Conservation (phyloP, 768 basidiomycete genomes). For the Termitomyces sp. region DNA sequence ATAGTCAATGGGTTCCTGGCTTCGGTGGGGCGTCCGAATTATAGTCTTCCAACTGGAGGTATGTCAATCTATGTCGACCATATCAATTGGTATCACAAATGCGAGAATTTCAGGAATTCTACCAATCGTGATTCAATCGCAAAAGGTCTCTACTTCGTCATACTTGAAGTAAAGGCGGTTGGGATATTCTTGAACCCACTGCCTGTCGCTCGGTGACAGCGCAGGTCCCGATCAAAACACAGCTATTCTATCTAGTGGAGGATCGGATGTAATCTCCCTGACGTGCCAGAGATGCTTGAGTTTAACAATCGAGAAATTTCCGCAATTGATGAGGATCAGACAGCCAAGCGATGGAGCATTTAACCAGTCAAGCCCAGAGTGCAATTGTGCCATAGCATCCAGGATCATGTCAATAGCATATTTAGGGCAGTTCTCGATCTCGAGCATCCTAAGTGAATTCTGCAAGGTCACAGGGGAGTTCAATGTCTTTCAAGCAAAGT, state of each 20-base stretch:
- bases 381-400: not conserved
- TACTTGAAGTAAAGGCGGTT: not conserved
- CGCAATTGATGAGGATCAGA: not conserved
- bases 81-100: not conserved
- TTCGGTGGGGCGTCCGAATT: conserved; percentile 38
- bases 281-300: not conserved
- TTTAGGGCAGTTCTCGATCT: not conserved
- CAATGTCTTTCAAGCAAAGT: not conserved
- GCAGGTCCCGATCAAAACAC: not conserved
- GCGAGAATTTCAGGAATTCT: not conserved
- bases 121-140: not conserved
- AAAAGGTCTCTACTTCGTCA: not conserved
- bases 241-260: not conserved
- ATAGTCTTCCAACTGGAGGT: conserved; percentile 62
- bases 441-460: not conserved
- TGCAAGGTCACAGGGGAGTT: not conserved
- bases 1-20: conserved; percentile 53
- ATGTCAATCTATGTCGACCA: conserved; percentile 11
- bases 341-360: not conserved
- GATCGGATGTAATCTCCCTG: not conserved
- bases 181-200: not conserved
- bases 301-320: not conserved
- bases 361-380: not conserved
- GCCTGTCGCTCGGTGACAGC: not conserved
- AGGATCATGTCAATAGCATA: not conserved